A percentile compares a stretch with the other conserved stretches of the same genome.
Evolutionary conservation across 176 grass and related monocot genomes (phyloP).

Genomic region (Phragmites australis): DNA sequence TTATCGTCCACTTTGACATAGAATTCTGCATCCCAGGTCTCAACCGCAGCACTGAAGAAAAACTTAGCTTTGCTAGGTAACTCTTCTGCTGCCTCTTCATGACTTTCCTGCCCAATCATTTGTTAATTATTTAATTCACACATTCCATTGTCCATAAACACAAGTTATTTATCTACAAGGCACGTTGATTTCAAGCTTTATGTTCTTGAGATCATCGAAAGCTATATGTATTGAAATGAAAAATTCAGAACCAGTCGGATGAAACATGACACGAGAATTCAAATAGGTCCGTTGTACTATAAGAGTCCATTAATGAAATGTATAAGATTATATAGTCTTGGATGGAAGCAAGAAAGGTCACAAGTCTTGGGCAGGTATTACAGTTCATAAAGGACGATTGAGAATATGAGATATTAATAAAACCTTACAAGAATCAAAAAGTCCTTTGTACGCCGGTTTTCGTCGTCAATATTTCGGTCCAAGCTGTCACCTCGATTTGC

Average conservation of each 20-base stretch:
- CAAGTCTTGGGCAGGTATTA: no score
- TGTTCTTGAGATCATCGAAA: neutral
- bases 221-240: neutral
- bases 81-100: no score
- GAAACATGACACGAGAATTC: neutral
- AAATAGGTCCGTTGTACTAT: neutral
- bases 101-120: no score
- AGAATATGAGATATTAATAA: slow-evolving; percentile 29
- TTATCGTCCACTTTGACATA: slow-evolving; percentile 96
- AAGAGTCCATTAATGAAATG: neutral
- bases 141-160: neutral
- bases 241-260: neutral
- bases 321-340: neutral
- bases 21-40: slow-evolving; percentile 95
- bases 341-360: no score
- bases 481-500: slow-evolving; percentile 98
- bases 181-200: slow-evolving; percentile 3
- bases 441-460: slow-evolving; percentile 76
- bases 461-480: slow-evolving; percentile 90
- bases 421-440: slow-evolving; percentile 95
- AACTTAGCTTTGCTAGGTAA: no score
- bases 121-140: neutral
- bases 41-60: slow-evolving; percentile 45
- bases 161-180: slow-evolving; percentile 2
- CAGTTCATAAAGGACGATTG: neutral